Evolutionary conservation across 352 stramenopile genomes (phyloP).

Genomic region (Aphanomyces stellatus): DNA sequence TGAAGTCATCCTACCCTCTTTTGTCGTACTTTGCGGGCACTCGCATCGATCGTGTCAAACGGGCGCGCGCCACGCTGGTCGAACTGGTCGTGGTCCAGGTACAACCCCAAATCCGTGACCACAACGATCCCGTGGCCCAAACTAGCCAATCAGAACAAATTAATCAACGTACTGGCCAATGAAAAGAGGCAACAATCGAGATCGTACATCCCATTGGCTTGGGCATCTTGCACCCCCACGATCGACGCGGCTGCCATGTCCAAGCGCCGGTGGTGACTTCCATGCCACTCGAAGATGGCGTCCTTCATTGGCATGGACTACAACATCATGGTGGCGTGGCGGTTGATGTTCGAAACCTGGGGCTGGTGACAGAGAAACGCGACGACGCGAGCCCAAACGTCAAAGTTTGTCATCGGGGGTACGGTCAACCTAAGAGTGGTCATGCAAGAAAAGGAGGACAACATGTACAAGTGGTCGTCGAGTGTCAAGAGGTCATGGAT

Average conservation of each 20-base stretch:
- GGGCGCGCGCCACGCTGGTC: constrained; percentile 31
- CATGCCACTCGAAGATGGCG: constrained; percentile 49
- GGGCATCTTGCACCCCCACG: constrained; percentile 52
- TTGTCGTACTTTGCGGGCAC: neutral
- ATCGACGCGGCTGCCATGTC: constrained; percentile 51
- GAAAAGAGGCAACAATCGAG: neutral
- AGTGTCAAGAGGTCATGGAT: too few species aligned
- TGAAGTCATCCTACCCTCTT: too few species aligned
- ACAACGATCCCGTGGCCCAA: constrained; percentile 56
- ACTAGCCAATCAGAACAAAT: neutral
- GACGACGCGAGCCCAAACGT: too few species aligned
- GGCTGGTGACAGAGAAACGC: too few species aligned
- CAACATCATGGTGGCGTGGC: too few species aligned
- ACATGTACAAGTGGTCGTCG: too few species aligned
- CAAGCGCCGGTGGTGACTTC: constrained; percentile 30
- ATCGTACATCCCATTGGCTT: constrained; percentile 40
- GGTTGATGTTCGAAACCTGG: too few species aligned
- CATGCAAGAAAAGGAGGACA: too few species aligned
- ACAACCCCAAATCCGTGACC: constrained; percentile 70
- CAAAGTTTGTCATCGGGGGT: too few species aligned
- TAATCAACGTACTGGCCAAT: neutral
- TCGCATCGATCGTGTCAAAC: neutral
- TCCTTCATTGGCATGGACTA: constrained; percentile 44
- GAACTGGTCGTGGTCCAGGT: constrained; percentile 78
- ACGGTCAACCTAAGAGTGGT: too few species aligned